Percentiles rank a stretch among this genome's conserved stretches.
These are phyloP conservation scores for Astrothelium macrocarpum DNA, from an alignment of 495 filamentous ascomycete genomes.

Conservation along the genomic window DNA sequence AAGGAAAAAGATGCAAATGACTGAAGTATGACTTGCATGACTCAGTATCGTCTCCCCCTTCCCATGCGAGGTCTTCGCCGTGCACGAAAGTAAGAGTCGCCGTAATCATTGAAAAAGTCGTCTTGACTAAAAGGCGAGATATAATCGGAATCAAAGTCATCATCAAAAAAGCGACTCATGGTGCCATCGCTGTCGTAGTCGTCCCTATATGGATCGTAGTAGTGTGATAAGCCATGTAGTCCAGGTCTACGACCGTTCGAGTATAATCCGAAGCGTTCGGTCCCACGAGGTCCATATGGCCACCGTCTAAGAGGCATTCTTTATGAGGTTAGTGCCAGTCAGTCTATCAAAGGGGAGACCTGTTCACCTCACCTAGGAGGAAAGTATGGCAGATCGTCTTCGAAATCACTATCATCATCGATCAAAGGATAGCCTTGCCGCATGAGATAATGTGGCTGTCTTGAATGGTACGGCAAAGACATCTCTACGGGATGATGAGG, in stretches of 20 bases:
- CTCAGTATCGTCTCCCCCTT: not conserved
- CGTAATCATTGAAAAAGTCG: not conserved
- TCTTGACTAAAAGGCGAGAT: not conserved
- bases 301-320: not conserved
- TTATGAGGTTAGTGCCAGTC: not conserved
- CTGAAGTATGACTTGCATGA: no score
- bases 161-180: not conserved
- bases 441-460: not conserved
- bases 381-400: not conserved
- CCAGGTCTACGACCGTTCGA: not conserved
- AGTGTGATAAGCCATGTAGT: not conserved
- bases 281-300: slow-evolving; percentile 31
- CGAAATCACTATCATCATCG: not conserved
- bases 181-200: not conserved
- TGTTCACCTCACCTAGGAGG: not conserved
- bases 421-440: not conserved
- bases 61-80: not conserved
- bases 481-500: not conserved
- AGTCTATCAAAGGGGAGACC: not conserved
- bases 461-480: not conserved
- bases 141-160: not conserved
- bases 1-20: no score
- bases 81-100: not conserved
- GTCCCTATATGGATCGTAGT: not conserved
- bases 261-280: slow-evolving; percentile 95